A percentile compares a stretch with the other conserved stretches of the same genome.
Conservation (phyloP, 148 eudicot species). For the Hydrangea macrophylla region DNA sequence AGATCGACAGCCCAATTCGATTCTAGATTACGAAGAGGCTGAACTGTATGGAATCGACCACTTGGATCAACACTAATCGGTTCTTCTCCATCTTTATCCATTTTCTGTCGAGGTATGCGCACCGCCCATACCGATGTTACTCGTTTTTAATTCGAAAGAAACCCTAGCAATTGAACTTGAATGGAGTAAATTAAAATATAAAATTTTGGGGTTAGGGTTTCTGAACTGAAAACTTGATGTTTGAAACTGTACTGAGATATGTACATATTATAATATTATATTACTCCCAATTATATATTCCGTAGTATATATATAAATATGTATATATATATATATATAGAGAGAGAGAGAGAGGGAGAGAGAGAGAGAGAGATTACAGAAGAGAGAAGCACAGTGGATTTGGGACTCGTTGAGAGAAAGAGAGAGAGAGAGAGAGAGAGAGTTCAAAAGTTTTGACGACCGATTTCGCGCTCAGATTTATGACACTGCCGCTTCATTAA, state of each 20-base stretch:
- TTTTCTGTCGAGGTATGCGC: constrained; percentile 9
- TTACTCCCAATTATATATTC: too few relatives aligned
- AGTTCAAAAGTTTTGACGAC: neutral
- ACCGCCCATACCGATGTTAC: constrained; percentile 9
- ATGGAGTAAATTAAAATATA: neutral
- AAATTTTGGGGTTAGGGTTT: constrained; percentile 1
- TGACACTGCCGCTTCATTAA: neutral
- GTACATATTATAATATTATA: too few relatives aligned
- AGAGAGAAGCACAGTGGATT: neutral
- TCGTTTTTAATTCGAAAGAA: neutral
- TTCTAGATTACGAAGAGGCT: constrained; percentile 74
- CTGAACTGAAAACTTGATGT: neutral
- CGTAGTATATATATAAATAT: too few relatives aligned
- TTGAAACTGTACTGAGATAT: too few relatives aligned
- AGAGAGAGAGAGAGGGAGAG: neutral
- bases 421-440: neutral
- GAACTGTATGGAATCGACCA: constrained; percentile 43
- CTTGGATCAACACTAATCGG: constrained; percentile 13
- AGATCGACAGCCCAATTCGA: constrained; percentile 91
- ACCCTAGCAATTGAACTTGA: constrained; percentile 3
- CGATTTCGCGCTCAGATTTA: constrained; percentile 15
- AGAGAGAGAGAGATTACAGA: constrained; percentile 3
- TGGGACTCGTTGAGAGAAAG: too few relatives aligned
- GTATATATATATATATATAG: too few relatives aligned
- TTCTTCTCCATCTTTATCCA: constrained; percentile 34